Conservation (phyloP, 2,329 filamentous ascomycete genomes). For the Penicillium vulpinum region DNA sequence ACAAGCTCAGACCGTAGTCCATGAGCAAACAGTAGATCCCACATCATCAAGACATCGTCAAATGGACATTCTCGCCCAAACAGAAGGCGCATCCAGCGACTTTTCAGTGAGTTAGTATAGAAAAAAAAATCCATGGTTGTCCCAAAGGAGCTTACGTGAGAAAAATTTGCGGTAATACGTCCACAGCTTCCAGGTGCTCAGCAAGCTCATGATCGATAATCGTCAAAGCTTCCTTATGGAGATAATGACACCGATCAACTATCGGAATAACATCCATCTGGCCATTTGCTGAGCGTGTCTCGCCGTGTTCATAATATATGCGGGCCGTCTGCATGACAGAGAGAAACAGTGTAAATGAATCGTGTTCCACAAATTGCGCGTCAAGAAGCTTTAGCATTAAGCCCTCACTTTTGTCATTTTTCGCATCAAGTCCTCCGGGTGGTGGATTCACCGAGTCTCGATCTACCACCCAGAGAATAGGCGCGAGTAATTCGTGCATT, state of each 20-base stretch:
- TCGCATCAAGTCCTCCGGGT: constrained; percentile 19
- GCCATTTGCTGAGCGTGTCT: constrained; percentile 45
- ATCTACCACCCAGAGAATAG: constrained; percentile 80
- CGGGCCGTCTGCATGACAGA: constrained; percentile 85
- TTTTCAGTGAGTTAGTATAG: constrained; percentile 36
- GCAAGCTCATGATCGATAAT: constrained; percentile 82
- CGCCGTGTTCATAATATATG: constrained; percentile 76
- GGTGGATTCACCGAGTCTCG: constrained; percentile 70
- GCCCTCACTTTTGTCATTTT: constrained; percentile 44
- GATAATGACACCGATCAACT: constrained; percentile 78
- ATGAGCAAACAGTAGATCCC: constrained; percentile 88
- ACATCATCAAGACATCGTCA: constrained; percentile 76
- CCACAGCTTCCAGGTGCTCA: constrained; percentile 74
- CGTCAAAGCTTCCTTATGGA: constrained; percentile 78
- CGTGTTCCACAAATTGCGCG: constrained; percentile 76
- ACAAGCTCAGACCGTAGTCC: constrained; percentile 78
- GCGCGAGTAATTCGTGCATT: constrained; percentile 95
- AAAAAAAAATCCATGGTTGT: not conserved
- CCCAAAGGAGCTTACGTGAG: constrained; percentile 65
- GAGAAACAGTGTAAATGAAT: constrained; percentile 82
- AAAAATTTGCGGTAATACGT: constrained; percentile 95
- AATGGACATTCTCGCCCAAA: constrained; percentile 95
- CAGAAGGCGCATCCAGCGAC: constrained; percentile 88
- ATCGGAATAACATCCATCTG: constrained; percentile 65
- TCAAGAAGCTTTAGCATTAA: constrained; percentile 69